Evolutionary conservation across 2,329 filamentous ascomycete genomes (phyloP).

Genomic region (Colletotrichum sojae): DNA sequence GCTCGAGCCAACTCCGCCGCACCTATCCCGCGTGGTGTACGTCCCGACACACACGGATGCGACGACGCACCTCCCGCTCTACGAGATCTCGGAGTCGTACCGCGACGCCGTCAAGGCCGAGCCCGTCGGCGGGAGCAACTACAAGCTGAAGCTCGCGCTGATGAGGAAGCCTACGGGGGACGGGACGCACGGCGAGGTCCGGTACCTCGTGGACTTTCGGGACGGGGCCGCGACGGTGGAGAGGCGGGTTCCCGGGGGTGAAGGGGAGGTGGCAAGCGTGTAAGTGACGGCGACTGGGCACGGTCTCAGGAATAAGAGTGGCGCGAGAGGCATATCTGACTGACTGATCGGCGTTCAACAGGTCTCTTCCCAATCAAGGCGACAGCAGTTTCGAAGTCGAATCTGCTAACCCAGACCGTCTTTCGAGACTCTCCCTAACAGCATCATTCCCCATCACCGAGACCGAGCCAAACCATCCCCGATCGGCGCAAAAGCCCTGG

Average conservation of each 20-base stretch:
- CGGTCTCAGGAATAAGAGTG: too few species aligned
- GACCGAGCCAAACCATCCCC: neutral
- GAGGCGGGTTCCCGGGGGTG: neutral
- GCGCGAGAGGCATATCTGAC: too few species aligned
- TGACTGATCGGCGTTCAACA: neutral
- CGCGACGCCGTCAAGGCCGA: constrained; percentile 15
- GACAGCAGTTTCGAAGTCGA: constrained; percentile 15
- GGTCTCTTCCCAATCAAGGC: constrained; percentile 10
- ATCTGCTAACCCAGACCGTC: neutral
- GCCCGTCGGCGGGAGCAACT: constrained; percentile 34
- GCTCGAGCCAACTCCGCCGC: constrained; percentile 20
- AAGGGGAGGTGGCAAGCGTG: constrained; percentile 23
- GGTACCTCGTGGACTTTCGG: constrained; percentile 32
- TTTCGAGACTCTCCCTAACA: neutral
- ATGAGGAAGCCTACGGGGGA: constrained; percentile 39
- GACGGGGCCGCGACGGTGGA: neutral
- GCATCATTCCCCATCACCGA: constrained; percentile 19
- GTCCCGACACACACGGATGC: constrained; percentile 29
- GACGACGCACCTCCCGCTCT: constrained; percentile 38
- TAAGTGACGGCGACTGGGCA: neutral
- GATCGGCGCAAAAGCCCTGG: constrained; percentile 21
- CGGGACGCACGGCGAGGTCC: constrained; percentile 35
- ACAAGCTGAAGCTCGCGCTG: constrained; percentile 36
- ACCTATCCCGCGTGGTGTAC: constrained; percentile 39
- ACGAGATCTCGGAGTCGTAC: constrained; percentile 37